Percentiles rank a stretch among this genome's conserved stretches.
Conservation (phyloP, 768 basidiomycete species). For the Trametes coccinea region DNA sequence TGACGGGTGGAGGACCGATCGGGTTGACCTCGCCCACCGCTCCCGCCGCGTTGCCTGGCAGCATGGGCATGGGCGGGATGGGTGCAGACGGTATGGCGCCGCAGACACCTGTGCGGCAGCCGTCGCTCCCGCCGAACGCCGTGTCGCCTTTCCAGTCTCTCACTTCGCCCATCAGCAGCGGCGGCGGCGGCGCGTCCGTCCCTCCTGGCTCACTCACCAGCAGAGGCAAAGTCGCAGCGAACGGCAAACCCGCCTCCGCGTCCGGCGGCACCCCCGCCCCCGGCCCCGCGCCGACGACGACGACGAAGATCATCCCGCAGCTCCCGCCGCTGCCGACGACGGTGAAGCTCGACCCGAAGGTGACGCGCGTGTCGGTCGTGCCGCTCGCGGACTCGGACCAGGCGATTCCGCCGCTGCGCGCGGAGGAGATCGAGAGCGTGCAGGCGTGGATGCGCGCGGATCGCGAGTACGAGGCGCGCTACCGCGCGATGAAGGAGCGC, state of each 20-base stretch:
- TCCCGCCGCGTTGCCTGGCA: not conserved
- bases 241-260: not conserved
- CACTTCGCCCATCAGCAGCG: constrained; percentile 11
- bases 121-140: constrained; percentile 26
- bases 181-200: not conserved
- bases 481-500: constrained; percentile 51
- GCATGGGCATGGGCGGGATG: not conserved
- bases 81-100: constrained; percentile 25
- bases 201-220: constrained; percentile 12
- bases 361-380: constrained; percentile 62
- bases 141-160: constrained; percentile 25
- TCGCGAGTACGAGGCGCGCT: constrained; percentile 52
- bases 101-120: constrained; percentile 26
- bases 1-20: constrained; percentile 14
- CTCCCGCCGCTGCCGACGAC: constrained; percentile 47
- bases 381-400: constrained; percentile 55
- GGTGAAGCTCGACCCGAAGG: constrained; percentile 51
- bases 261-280: not conserved
- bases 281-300: not conserved
- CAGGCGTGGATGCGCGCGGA: constrained; percentile 68
- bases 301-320: constrained; percentile 30
- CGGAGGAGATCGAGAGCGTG: constrained; percentile 52
- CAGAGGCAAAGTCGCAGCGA: constrained; percentile 6
- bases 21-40: constrained; percentile 18
- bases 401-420: constrained; percentile 54